A percentile compares a stretch with the other conserved stretches of the same genome.
phyloP scores from a whole-genome alignment of 2,329 filamentous ascomycete species.

The Fusarium sp. region DNA sequence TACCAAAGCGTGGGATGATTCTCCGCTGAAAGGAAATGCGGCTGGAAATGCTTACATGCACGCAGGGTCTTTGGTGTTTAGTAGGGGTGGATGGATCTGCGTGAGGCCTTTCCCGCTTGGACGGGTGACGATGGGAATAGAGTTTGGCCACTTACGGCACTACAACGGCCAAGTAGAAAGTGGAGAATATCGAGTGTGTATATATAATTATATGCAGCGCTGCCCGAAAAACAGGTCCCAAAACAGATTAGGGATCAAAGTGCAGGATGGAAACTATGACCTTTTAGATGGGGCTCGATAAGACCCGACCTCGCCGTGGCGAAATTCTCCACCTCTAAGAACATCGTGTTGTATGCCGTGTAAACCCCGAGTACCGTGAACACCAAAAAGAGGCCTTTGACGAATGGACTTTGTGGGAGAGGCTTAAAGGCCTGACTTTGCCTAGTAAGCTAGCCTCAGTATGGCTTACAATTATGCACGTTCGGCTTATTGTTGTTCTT shows the following conservation, averaged over 20 bases:
- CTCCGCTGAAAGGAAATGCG: background rate
- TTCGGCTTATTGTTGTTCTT: background rate
- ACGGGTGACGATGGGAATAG: background rate
- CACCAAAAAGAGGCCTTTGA: too few species aligned
- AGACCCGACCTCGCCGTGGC: background rate
- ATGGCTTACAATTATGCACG: background rate
- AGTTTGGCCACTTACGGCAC: background rate
- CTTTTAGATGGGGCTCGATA: background rate
- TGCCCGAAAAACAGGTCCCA: background rate
- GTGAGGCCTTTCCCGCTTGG: background rate
- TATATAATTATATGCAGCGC: background rate
- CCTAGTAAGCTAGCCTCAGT: too few species aligned
- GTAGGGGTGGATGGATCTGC: background rate
- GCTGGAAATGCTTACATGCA: background rate
- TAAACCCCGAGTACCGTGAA: background rate
- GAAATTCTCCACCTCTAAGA: background rate
- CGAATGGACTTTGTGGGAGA: background rate
- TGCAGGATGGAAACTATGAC: background rate
- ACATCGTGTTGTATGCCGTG: background rate
- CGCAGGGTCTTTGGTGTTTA: background rate
- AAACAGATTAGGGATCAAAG: background rate
- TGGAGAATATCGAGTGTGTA: background rate
- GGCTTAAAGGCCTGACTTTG: background rate
- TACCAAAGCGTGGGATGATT: background rate
- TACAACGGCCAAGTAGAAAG: too few species aligned